Evolutionary conservation across 1,284 basidiomycete species (phyloP).

Genomic region (Ustilago tritici): DNA sequence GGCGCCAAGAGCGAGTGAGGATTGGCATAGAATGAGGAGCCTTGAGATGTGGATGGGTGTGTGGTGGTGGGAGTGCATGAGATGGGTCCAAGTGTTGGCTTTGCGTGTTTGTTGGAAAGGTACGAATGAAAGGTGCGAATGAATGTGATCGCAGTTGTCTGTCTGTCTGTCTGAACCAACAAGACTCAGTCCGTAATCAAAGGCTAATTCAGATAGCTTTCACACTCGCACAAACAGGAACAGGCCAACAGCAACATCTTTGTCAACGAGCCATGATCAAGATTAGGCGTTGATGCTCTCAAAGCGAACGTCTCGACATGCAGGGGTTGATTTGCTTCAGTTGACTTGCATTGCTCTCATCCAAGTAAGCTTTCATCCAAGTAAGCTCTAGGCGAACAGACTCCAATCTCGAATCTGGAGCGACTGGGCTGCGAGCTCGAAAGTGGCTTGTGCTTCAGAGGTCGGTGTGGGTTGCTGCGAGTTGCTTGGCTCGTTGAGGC

Average conservation of each 20-base stretch:
- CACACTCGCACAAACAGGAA: constrained; percentile 1
- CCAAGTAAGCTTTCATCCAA: neutral
- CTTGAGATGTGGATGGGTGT: neutral
- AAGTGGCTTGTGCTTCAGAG: constrained; percentile 25
- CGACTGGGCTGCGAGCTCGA: constrained; percentile 30
- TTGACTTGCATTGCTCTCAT: neutral
- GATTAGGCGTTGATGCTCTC: neutral
- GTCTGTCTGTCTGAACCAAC: neutral
- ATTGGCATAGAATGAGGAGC: neutral
- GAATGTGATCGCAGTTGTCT: constrained; percentile 8
- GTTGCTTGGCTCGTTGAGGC: constrained; percentile 59
- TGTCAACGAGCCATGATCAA: neutral
- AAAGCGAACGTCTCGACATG: neutral
- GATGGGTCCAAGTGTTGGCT: neutral
- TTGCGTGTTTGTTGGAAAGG: neutral
- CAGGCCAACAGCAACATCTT: neutral
- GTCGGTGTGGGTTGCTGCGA: neutral
- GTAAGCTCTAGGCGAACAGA: constrained; percentile 30
- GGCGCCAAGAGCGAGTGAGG: neutral
- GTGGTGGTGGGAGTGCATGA: neutral
- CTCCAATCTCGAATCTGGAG: constrained; percentile 41
- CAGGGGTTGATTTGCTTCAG: neutral
- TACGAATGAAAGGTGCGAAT: neutral
- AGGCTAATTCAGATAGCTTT: neutral
- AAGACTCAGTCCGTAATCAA: neutral